Conservation (phyloP, 352 stramenopile species). For the Poterioochromonas sp. region DNA sequence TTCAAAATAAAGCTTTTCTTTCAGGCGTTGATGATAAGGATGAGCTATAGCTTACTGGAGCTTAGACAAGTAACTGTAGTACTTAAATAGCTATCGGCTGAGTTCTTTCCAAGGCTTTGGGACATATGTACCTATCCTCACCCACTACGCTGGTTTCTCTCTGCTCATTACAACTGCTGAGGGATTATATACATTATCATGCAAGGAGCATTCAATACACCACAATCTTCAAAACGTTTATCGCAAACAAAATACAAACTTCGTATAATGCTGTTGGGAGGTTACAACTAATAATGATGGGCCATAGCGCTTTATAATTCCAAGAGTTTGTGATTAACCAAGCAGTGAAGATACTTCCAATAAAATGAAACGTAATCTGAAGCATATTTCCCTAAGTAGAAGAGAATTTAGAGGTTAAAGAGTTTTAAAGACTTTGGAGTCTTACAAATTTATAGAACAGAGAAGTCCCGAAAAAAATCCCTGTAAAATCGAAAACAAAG, state of each 20-base stretch:
- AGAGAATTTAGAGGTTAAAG: not conserved
- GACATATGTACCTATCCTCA: no score
- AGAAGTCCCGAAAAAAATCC: conserved; percentile 15
- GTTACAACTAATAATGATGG: conserved; percentile 18
- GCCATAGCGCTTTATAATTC: conserved; percentile 32
- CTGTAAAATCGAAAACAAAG: conserved; percentile 19
- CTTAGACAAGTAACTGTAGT: no score
- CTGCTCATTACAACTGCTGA: no score
- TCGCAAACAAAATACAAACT: conserved; percentile 1
- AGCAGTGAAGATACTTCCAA: conserved; percentile 20
- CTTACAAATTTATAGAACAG: conserved; percentile 13
- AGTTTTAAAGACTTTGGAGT: not conserved
- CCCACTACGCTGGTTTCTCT: no score
- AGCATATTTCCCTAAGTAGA: conserved; percentile 16
- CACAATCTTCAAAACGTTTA: not conserved
- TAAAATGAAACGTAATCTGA: conserved; percentile 24
- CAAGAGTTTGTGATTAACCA: conserved; percentile 20
- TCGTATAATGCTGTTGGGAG: conserved; percentile 22
- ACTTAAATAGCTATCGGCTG: no score
- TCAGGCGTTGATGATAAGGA: no score
- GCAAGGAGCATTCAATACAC: no score
- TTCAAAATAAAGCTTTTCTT: no score
- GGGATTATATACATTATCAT: no score
- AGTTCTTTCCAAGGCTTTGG: no score
- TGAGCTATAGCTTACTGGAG: no score